phyloP scores from a whole-genome alignment of 106 monocot genomes.

The Narthecium ossifragum region DNA sequence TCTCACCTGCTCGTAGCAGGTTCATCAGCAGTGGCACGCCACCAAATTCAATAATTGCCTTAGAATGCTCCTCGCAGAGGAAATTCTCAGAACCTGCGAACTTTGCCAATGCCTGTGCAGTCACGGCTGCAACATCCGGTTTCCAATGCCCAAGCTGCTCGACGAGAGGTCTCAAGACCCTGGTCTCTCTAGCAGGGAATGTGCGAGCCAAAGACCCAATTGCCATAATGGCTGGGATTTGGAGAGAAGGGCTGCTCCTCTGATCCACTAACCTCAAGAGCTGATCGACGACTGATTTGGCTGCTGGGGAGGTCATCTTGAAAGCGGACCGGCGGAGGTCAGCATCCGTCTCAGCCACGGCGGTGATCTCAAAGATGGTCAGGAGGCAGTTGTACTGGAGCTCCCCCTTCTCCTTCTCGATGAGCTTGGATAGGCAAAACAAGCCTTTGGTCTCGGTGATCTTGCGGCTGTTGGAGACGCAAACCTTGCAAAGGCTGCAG shows the following conservation, averaged over 20 bases:
- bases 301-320: slow-evolving; percentile 50
- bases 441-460: slow-evolving; percentile 66
- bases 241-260: slow-evolving; percentile 20
- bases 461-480: slow-evolving; percentile 40
- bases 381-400: slow-evolving; percentile 56
- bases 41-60: slow-evolving; percentile 45
- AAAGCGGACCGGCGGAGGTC: slow-evolving; percentile 64
- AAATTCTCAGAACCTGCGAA: slow-evolving; percentile 52
- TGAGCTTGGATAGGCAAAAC: slow-evolving; percentile 45
- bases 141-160: slow-evolving; percentile 46
- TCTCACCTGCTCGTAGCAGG: slow-evolving; percentile 39
- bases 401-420: slow-evolving; percentile 45
- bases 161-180: slow-evolving; percentile 42
- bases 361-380: slow-evolving; percentile 44
- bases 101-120: slow-evolving; percentile 43
- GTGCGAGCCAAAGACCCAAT: slow-evolving; percentile 48
- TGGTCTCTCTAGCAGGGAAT: slow-evolving; percentile 43
- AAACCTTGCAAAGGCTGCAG: slow-evolving; percentile 39
- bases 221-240: slow-evolving; percentile 40
- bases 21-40: slow-evolving; percentile 32
- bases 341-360: slow-evolving; percentile 36
- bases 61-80: slow-evolving; percentile 40
- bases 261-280: slow-evolving; percentile 33
- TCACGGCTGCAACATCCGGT: slow-evolving; percentile 34
- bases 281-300: slow-evolving; percentile 52